A percentile compares a stretch with the other conserved stretches of the same genome.
Conservation (phyloP, 164 flowering plant genomes). For the Magnolia sinica region DNA sequence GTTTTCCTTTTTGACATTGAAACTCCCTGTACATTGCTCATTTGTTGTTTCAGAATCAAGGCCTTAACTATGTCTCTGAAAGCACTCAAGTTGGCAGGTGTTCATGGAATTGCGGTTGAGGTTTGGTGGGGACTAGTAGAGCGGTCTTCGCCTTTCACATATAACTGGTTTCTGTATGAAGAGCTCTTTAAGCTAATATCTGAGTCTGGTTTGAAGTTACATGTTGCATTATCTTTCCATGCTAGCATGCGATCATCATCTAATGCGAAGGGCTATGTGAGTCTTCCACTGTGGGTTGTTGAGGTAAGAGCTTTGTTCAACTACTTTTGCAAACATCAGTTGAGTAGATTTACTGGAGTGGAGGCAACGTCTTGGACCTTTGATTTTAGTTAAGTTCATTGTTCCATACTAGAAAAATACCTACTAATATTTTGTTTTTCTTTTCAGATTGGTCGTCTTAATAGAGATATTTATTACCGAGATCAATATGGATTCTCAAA, state of each 20-base stretch:
- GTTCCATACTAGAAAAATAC: no score
- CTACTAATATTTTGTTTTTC: constrained; percentile 12
- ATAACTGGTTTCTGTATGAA: constrained; percentile 56
- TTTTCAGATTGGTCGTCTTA: constrained; percentile 45
- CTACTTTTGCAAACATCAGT: no score
- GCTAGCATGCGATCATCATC: constrained; percentile 25
- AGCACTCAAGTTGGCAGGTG: constrained; percentile 70
- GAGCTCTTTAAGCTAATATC: constrained; percentile 44
- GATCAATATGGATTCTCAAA: constrained; percentile 46
- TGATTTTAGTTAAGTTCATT: no score
- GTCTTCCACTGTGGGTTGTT: constrained; percentile 49
- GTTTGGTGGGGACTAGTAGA: constrained; percentile 75
- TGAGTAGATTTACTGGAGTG: no score
- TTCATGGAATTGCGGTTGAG: constrained; percentile 60
- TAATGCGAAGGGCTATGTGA: constrained; percentile 29
- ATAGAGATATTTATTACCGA: constrained; percentile 49
- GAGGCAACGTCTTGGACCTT: no score
- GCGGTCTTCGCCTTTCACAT: constrained; percentile 42
- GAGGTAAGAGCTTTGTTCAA: constrained; percentile 28
- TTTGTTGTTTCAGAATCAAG: constrained; percentile 35
- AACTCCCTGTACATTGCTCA: background rate
- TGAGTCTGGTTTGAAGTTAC: constrained; percentile 49
- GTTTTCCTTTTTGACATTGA: constrained; percentile 5
- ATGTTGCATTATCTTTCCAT: constrained; percentile 57
- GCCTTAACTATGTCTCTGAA: constrained; percentile 48